Evolutionary conservation across 768 basidiomycete genomes (phyloP).

Genomic region (Naganishia vishniacii): DNA sequence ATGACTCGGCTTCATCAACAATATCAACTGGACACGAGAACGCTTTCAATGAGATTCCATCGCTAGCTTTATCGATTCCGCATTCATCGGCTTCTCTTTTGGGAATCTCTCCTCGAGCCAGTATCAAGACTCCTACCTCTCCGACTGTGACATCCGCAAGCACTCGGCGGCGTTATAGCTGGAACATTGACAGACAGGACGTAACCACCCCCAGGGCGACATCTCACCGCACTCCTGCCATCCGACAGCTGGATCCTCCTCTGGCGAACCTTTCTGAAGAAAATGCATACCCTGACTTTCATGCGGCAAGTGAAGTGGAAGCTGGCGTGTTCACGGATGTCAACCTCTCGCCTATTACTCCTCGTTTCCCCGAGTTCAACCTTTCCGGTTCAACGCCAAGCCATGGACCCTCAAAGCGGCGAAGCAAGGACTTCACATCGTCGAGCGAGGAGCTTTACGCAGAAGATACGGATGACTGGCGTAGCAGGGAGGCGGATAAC

Average conservation of each 20-base stretch:
- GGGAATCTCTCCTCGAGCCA: background rate
- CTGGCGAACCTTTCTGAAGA: background rate
- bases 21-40: background rate
- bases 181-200: constrained; percentile 2
- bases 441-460: background rate
- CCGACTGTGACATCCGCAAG: background rate
- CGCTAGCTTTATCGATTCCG: background rate
- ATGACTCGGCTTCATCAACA: background rate
- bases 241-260: background rate
- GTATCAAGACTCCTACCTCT: background rate
- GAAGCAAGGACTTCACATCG: background rate
- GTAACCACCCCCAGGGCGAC: background rate
- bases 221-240: background rate
- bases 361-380: no score
- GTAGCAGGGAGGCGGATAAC: background rate
- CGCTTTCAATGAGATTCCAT: background rate
- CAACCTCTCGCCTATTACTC: background rate
- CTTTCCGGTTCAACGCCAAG: background rate
- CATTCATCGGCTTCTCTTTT: background rate
- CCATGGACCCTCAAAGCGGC: background rate
- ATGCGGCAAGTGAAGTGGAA: background rate
- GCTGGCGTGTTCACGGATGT: constrained; percentile 11
- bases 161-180: constrained; percentile 8
- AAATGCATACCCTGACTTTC: background rate
- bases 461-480: no score